Base-by-base conservation (phyloP, 331 rosid species). In the Arachis monticola region DNA sequence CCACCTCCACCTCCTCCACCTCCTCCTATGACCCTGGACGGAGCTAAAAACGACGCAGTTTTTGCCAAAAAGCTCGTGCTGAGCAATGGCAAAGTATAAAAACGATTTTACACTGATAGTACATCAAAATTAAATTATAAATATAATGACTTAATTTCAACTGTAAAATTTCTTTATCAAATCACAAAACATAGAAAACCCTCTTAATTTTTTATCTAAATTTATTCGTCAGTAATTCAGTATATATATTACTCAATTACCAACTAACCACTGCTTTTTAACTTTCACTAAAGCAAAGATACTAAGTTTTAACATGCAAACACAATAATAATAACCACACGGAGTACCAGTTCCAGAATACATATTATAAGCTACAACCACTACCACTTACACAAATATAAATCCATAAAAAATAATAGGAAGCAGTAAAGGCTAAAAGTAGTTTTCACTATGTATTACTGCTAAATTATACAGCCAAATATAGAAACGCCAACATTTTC, bases 401-500 rank as follows among this genome's bases (percentile, higher is more conserved):
- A 73, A 71, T 77, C 83, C 82, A 68, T 79, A 67, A 50, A 64
- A 64, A 85, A 83, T 67, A 64, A 79, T 62, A 77, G 62, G 86
- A 85, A 56, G 62, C 85, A 85, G 57, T 74, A 51, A 44, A 77
- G 65, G 69, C 87, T 70, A 64, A 72, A 48, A 76, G 65, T 72
- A 70, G 81, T 77, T 68, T 57, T 70, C 60, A 70, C 87, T 83
- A 80, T 60, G 78, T 75, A 66, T 79, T 87, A 80, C 70, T 70
- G 79, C 86, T 85, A 74, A 81, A 74, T 82, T 85, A 52, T 87
- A 80, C 89, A 75, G 81, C 51, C 72, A 81, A 10, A 62, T 78
- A 35, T 0, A 77, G 86, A 78, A 70, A 77, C 63, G 52, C 74
- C 53, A 77, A 65, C 72, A 61, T 5, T 60, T 52, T 53, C 60